These are phyloP conservation scores for Candida ficus DNA, from an alignment of 805 yeast species.

Conservation along the genomic window DNA sequence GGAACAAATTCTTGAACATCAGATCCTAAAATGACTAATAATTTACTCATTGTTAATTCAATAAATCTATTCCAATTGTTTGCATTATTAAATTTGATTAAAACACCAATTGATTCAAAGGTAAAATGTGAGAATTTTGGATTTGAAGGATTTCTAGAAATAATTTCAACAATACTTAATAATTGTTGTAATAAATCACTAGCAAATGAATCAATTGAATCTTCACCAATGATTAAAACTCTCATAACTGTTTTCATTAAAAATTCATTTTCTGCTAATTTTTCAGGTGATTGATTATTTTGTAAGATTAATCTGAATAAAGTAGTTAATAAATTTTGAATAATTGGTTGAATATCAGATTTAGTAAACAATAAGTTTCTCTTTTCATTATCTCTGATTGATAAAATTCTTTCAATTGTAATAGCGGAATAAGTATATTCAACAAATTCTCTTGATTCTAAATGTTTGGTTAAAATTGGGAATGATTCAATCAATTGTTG, in stretches of 20 bases:
- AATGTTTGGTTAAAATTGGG: constrained; percentile 70
- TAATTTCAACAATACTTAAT: constrained; percentile 60
- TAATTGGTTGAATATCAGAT: constrained; percentile 61
- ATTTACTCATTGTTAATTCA: constrained; percentile 55
- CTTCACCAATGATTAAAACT: constrained; percentile 67
- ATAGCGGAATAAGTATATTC: constrained; percentile 93
- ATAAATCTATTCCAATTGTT: constrained; percentile 30
- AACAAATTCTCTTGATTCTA: constrained; percentile 63
- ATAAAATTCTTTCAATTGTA: constrained; percentile 81
- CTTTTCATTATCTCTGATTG: constrained; percentile 55
- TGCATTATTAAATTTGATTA: constrained; percentile 48
- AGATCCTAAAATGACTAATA: constrained; percentile 62
- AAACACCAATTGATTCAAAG: constrained; percentile 81
- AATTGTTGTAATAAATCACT: constrained; percentile 55
- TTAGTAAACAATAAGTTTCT: constrained; percentile 62
- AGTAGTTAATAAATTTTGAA: constrained; percentile 55
- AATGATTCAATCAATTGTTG: constrained; percentile 74
- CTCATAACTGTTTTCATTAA: constrained; percentile 87
- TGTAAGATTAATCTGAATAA: constrained; percentile 63
- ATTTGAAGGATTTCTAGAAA: constrained; percentile 88
- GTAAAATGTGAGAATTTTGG: constrained; percentile 89
- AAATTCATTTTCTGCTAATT: constrained; percentile 91
- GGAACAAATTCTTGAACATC: constrained; percentile 95
- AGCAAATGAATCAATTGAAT: constrained; percentile 44
- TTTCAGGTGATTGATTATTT: constrained; percentile 69